Evolutionary conservation across 495 filamentous ascomycete species (phyloP).

Genomic region (Aspergillus kassunensis): DNA sequence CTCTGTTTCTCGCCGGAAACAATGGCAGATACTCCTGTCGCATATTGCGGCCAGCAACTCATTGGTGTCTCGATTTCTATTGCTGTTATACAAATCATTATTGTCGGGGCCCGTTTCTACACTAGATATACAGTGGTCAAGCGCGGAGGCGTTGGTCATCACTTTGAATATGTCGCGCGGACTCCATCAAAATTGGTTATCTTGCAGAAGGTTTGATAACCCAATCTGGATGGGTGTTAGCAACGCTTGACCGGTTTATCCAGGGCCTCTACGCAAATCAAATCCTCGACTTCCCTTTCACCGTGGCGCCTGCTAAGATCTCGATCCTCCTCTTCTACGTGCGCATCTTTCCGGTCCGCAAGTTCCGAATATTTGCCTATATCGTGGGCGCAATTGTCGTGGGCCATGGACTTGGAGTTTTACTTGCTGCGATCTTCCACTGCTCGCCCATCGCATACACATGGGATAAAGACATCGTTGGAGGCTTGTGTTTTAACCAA

Average conservation of each 20-base stretch:
- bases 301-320: constrained; percentile 32
- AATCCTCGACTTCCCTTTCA: constrained; percentile 29
- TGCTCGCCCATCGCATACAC: constrained; percentile 29
- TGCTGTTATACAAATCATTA: constrained; percentile 17
- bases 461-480: constrained; percentile 23
- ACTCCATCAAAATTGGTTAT: constrained; percentile 11
- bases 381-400: constrained; percentile 28
- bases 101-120: constrained; percentile 28
- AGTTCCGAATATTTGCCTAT: constrained; percentile 27
- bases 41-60: constrained; percentile 13
- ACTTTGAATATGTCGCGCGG: constrained; percentile 15
- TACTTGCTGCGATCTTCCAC: constrained; percentile 30
- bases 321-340: constrained; percentile 43
- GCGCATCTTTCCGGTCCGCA: constrained; percentile 31
- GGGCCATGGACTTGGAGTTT: constrained; percentile 19
- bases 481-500: constrained; percentile 29
- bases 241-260: not conserved
- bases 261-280: constrained; percentile 18
- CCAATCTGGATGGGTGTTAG: not conserved
- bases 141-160: constrained; percentile 17
- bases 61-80: constrained; percentile 17
- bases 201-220: constrained; percentile 9
- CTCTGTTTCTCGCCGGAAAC: not conserved
- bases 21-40: not conserved
- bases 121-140: constrained; percentile 13